These are phyloP conservation scores for Aegilops bicornis DNA, from an alignment of 176 grass and related monocot species.

Conservation along the genomic window DNA sequence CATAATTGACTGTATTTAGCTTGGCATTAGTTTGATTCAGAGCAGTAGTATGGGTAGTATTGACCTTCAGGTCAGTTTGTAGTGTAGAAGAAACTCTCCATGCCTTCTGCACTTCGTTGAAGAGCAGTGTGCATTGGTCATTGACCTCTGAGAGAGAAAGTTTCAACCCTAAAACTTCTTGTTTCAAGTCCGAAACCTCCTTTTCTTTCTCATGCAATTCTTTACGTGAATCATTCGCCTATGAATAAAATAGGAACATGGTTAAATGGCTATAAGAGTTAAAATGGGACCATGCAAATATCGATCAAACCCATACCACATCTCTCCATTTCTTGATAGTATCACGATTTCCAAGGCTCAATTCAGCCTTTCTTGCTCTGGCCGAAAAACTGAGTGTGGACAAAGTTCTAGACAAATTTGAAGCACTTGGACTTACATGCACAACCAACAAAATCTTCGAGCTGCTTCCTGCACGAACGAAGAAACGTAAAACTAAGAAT, in stretches of 20 bases:
- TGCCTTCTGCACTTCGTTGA: slow-evolving; percentile 94
- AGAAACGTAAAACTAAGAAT: slow-evolving; percentile 23
- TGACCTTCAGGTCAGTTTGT: slow-evolving; percentile 92
- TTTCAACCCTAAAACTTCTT: slow-evolving; percentile 79
- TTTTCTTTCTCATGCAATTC: slow-evolving; percentile 94
- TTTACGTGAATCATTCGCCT: slow-evolving; percentile 99
- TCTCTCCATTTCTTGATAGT: slow-evolving; percentile 99
- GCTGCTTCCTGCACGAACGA: slow-evolving; percentile 58
- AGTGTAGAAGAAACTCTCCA: slow-evolving; percentile 88
- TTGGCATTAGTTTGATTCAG: slow-evolving; percentile 18
- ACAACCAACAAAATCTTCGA: slow-evolving; percentile 90
- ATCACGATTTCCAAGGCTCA: slow-evolving; percentile 98
- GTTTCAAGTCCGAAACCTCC: slow-evolving; percentile 69
- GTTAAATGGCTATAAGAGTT: slow-evolving; percentile 9
- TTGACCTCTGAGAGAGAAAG: slow-evolving; percentile 85
- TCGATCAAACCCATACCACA: slow-evolving; percentile 64
- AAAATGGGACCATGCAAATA: not conserved
- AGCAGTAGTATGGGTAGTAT: not conserved
- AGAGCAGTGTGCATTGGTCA: slow-evolving; percentile 76
- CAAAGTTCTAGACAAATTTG: slow-evolving; percentile 88
- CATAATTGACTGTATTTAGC: slow-evolving; percentile 1
- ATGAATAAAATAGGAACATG: slow-evolving; percentile 35
- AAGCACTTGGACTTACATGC: slow-evolving; percentile 89
- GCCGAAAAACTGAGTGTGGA: slow-evolving; percentile 83
- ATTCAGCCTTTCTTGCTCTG: slow-evolving; percentile 93